phyloP scores from a whole-genome alignment of 1,284 basidiomycete species.

The Mycena citricolor region DNA sequence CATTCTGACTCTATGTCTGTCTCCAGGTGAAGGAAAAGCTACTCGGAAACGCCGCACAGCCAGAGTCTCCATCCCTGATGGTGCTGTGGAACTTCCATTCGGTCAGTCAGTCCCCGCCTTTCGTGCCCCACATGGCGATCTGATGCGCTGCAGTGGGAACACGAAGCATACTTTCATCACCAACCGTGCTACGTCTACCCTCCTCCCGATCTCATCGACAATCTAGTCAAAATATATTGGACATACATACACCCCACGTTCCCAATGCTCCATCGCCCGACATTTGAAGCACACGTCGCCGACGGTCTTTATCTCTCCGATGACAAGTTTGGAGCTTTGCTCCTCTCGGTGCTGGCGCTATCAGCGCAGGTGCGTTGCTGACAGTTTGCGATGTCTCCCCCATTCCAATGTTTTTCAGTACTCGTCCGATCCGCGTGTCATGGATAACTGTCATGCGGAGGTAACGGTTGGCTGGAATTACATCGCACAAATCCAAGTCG shows the following conservation, averaged over 20 bases:
- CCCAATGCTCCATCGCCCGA: conserved; percentile 18
- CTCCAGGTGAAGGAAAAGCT: conserved; percentile 12
- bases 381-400: conserved; percentile 12
- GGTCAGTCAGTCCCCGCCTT: background rate
- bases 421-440: conserved; percentile 16
- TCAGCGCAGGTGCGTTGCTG: conserved; percentile 15
- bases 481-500: conserved; percentile 2
- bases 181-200: conserved; percentile 12
- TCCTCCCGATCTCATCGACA: conserved; percentile 2
- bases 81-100: conserved; percentile 8
- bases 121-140: no score
- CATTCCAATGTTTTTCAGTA: conserved; percentile 9
- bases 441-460: background rate
- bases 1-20: no score
- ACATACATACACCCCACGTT: conserved; percentile 7
- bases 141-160: conserved; percentile 22
- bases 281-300: conserved; percentile 7
- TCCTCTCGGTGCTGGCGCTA: conserved; percentile 10
- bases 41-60: background rate
- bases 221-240: conserved; percentile 13
- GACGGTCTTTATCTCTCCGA: conserved; percentile 10
- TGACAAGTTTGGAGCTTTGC: conserved; percentile 9
- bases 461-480: conserved; percentile 12
- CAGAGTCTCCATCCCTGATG: background rate
- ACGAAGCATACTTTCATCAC: conserved; percentile 10